These are phyloP conservation scores for Crassisporium funariophilum DNA, from an alignment of 768 basidiomycete genomes.

Conservation along the genomic window DNA sequence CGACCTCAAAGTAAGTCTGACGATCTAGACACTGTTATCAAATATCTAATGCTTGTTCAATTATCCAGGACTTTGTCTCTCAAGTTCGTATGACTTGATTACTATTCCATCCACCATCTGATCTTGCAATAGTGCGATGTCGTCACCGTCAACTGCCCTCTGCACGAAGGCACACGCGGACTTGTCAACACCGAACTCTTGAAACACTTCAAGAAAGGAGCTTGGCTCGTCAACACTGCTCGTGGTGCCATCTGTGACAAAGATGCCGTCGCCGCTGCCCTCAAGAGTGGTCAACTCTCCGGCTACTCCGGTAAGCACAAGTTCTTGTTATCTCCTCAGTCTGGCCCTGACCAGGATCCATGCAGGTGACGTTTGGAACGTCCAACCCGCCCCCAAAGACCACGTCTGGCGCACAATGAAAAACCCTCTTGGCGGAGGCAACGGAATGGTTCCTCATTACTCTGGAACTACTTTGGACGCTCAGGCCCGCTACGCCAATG, in stretches of 20 bases:
- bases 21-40: neutral
- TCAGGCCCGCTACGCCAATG: slow-evolving; percentile 81
- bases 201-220: slow-evolving; percentile 88
- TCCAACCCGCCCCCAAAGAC: slow-evolving; percentile 84
- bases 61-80: slow-evolving; percentile 42
- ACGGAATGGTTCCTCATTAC: slow-evolving; percentile 89
- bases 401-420: slow-evolving; percentile 85
- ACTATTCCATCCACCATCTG: neutral
- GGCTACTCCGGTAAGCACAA: slow-evolving; percentile 48
- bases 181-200: slow-evolving; percentile 83
- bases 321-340: slow-evolving; percentile 8
- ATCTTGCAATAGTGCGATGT: slow-evolving; percentile 82
- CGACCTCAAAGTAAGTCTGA: slow-evolving; percentile 59
- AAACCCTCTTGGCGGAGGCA: slow-evolving; percentile 81
- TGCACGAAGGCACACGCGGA: slow-evolving; percentile 83
- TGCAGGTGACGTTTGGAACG: slow-evolving; percentile 77
- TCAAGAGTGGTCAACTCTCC: slow-evolving; percentile 73
- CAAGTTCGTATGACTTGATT: slow-evolving; percentile 25
- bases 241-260: slow-evolving; percentile 91
- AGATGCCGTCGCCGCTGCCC: slow-evolving; percentile 74
- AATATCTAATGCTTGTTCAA: neutral
- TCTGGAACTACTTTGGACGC: slow-evolving; percentile 90
- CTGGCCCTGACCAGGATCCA: slow-evolving; percentile 30
- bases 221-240: slow-evolving; percentile 93
- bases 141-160: slow-evolving; percentile 85